Percentiles rank a stretch among this genome's conserved stretches.
phyloP scores from a whole-genome alignment of 2,329 filamentous ascomycete genomes.

The Ciborinia camelliae region DNA sequence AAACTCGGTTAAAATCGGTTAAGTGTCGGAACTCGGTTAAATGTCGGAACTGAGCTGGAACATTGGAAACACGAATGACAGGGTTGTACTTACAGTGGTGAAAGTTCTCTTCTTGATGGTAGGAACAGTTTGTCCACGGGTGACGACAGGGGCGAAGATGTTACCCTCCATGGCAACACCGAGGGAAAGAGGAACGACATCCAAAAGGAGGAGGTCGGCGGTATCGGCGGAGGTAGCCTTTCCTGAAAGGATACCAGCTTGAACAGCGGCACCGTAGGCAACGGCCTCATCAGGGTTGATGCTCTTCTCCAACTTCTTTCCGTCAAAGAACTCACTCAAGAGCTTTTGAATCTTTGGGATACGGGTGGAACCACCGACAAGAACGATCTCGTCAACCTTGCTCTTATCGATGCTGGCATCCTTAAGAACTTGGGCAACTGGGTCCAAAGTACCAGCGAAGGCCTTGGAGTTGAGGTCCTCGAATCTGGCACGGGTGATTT shows the following conservation, averaged over 20 bases:
- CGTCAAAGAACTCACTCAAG: slow-evolving; percentile 96
- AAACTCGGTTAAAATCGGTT: background rate
- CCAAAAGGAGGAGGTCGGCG: slow-evolving; percentile 87
- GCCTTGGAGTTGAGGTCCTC: slow-evolving; percentile 97
- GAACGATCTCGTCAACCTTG: slow-evolving; percentile 95
- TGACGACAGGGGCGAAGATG: slow-evolving; percentile 93
- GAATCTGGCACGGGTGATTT: slow-evolving; percentile 97
- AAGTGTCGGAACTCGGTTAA: background rate
- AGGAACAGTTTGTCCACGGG: slow-evolving; percentile 75
- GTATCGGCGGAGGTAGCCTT: slow-evolving; percentile 97
- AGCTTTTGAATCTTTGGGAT: slow-evolving; percentile 99
- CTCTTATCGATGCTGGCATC: slow-evolving; percentile 84
- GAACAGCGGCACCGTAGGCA: slow-evolving; percentile 96
- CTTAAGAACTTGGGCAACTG: slow-evolving; percentile 94
- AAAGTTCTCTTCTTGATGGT: slow-evolving; percentile 28
- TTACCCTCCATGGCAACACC: slow-evolving; percentile 99
- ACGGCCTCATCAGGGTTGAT: slow-evolving; percentile 99
- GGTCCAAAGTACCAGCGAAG: slow-evolving; percentile 89
- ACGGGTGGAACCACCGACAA: slow-evolving; percentile 98
- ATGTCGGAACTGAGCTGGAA: background rate
- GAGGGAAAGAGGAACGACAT: slow-evolving; percentile 93
- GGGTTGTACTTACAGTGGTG: background rate
- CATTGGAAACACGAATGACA: background rate
- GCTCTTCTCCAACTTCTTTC: slow-evolving; percentile 99
- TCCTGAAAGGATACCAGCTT: slow-evolving; percentile 97